Conservation (phyloP, 2,329 filamentous ascomycete species). For the Diaporthe vaccinii region DNA sequence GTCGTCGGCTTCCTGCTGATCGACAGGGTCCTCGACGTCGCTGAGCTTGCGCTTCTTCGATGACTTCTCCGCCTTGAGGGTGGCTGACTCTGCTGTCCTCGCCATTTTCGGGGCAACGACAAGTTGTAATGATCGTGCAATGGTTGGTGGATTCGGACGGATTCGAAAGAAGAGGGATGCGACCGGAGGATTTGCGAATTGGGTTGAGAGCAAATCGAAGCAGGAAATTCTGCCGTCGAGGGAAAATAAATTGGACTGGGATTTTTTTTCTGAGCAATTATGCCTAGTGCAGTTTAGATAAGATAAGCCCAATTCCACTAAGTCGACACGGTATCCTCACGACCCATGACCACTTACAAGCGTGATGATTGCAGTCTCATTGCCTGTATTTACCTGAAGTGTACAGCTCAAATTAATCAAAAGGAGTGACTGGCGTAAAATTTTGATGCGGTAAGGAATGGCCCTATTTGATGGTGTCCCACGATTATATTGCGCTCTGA, state of each 20-base stretch:
- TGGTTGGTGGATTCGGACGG: background rate
- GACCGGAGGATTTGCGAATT: background rate
- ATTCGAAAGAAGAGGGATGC: background rate
- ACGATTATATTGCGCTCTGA: background rate
- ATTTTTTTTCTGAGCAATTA: background rate
- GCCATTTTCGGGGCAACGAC: slow-evolving; percentile 14
- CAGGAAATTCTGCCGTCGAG: slow-evolving; percentile 17
- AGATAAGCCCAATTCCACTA: slow-evolving; percentile 37
- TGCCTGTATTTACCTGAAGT: background rate
- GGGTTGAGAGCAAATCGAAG: background rate
- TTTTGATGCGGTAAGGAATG: fast-evolving
- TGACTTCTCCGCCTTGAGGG: slow-evolving; percentile 35
- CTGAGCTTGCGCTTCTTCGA: slow-evolving; percentile 41
- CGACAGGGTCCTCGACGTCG: slow-evolving; percentile 33
- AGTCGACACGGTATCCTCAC: background rate
- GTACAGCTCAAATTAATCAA: background rate
- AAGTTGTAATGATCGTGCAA: background rate
- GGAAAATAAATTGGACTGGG: slow-evolving; percentile 33
- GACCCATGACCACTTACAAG: background rate
- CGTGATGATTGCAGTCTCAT: background rate
- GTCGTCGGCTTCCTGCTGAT: slow-evolving; percentile 37
- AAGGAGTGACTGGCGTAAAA: background rate
- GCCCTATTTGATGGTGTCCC: no score
- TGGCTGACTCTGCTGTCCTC: slow-evolving; percentile 30
- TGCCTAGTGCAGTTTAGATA: slow-evolving; percentile 27